Percentiles rank a stretch among this genome's conserved stretches.
Evolutionary conservation across 441 rosid genomes (phyloP).

Genomic region (Omphalea diandra): DNA sequence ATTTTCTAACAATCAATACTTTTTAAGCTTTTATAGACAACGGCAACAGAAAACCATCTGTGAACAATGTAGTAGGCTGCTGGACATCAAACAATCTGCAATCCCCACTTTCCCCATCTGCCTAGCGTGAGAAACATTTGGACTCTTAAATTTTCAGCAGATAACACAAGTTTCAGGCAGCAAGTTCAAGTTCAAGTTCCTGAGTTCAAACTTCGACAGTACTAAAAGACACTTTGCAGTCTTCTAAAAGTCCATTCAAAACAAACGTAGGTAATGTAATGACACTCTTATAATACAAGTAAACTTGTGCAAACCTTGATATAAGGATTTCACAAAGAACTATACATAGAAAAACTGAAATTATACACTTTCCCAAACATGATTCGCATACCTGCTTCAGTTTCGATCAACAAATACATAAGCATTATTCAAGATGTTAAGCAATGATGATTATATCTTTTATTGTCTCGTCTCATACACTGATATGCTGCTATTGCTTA

Average conservation of each 20-base stretch:
- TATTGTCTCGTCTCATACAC: neutral
- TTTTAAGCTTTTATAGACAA: too few relatives aligned
- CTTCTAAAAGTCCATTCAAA: neutral
- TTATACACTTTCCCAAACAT: neutral
- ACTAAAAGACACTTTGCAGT: neutral
- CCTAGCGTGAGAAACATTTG: too few relatives aligned
- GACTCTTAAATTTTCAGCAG: too few relatives aligned
- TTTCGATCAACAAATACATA: neutral
- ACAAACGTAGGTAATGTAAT: neutral
- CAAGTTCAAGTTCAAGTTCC: neutral
- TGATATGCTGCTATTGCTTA: neutral
- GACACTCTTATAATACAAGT: neutral
- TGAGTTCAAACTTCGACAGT: neutral
- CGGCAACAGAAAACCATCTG: too few relatives aligned
- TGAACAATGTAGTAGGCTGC: too few relatives aligned
- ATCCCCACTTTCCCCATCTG: too few relatives aligned
- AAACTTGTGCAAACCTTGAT: neutral
- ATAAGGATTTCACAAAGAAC: neutral
- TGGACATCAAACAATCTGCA: too few relatives aligned
- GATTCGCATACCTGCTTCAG: neutral
- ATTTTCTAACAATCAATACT: too few relatives aligned
- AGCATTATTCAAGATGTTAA: neutral
- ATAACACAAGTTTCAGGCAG: neutral
- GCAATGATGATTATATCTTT: neutral
- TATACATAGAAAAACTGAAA: neutral